Base-by-base conservation (phyloP, 176 grass and related monocot species). In the Miscanthus lutarioriparius region DNA sequence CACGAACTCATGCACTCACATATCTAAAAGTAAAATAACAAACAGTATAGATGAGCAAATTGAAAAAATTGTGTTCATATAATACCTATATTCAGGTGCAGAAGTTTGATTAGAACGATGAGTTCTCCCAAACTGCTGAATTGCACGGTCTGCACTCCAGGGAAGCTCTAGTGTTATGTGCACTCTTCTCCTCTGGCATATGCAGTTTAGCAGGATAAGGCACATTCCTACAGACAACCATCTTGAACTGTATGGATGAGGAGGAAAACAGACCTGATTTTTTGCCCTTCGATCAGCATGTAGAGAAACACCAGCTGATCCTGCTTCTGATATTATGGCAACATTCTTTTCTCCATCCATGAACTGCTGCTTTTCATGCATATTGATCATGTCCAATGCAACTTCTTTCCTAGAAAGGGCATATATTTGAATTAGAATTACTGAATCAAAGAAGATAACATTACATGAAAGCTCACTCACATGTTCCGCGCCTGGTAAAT, bases 61-160 rank as follows among this genome's bases (percentile, higher is more conserved):
- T 45, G 10, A 37, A 78, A 48, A 20, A 53, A 20, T 35, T 17
- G 41, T 54, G 81, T 12, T 62, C 63, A 87, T 36, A 81, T 62
- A 47, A 45, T 73, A 99, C 96, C 91, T 99, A 87, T 99, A 99
- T 80, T 99, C 88, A 40, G 96, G 96, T 82, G 93, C 93, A 82
- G 91, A 96, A 83, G 91, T 91, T 91, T 99, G 96, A 89, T 99
- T 96, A 87, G 96, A 99, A 74, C 96, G 93, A 90, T 99, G 96
- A 58, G 91, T 94, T 94, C 96, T 92, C 63, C 96, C 96, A 85
- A 96, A 99, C 63, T 99, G 96, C 77, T 99, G 96, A 84, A 99
- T 99, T 53, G 96, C 96, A 78, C 93, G 93, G 76, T 99, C 96
- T 64, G 96, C 96, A 92, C 93, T 99, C 96, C 96, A 99, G 72